Evolutionary conservation across 2,329 filamentous ascomycete genomes (phyloP).

Genomic region (Aspergillus ochraceus): DNA sequence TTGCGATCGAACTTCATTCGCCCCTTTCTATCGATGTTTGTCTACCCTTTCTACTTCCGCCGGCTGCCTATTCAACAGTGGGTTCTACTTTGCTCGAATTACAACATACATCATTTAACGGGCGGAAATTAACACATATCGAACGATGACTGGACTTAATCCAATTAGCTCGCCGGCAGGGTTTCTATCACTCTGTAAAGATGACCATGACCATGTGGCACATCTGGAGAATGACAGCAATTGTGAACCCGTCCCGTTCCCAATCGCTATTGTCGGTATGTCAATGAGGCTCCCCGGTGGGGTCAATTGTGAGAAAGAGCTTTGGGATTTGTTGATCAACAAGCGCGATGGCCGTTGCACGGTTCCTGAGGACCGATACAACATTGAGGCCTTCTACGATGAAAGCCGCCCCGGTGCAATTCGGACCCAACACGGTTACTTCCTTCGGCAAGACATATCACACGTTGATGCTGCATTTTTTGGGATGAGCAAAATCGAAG

Average conservation of each 20-base stretch:
- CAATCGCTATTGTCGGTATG: conserved; percentile 9
- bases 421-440: conserved; percentile 19
- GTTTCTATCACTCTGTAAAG: too few relatives aligned
- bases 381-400: conserved; percentile 22
- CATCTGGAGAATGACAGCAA: too few relatives aligned
- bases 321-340: conserved; percentile 23
- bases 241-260: background rate
- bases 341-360: conserved; percentile 14
- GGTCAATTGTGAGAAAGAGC: conserved; percentile 11
- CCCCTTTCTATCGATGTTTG: too few relatives aligned
- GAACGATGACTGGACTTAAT: too few relatives aligned
- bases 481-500: conserved; percentile 21
- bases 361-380: conserved; percentile 24
- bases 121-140: too few relatives aligned
- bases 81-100: too few relatives aligned
- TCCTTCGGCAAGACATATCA: conserved; percentile 28
- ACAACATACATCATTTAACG: too few relatives aligned
- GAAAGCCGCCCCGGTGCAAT: conserved; percentile 9
- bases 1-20: too few relatives aligned
- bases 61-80: too few relatives aligned
- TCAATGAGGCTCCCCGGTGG: conserved; percentile 19
- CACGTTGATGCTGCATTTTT: conserved; percentile 29
- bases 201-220: too few relatives aligned
- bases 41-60: too few relatives aligned
- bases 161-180: too few relatives aligned